Base-by-base conservation (phyloP, 1,284 basidiomycete genomes). In the Neonothopanus nambi region DNA sequence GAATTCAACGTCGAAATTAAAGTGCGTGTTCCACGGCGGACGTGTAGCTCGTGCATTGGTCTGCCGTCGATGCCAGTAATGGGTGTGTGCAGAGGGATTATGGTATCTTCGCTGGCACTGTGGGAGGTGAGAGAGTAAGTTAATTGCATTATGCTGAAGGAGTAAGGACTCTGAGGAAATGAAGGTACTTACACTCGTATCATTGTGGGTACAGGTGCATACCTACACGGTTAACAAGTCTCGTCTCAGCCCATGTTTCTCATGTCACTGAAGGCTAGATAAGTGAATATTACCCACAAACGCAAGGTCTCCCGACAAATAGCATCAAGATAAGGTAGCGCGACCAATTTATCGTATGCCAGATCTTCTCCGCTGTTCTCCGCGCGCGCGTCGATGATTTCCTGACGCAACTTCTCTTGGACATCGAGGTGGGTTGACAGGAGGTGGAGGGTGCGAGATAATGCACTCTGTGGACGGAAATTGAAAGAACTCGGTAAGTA, bases 241-340 rank as follows among this genome's bases (percentile, higher is more conserved):
- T 18, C 13, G 20, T 18, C 17, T 9, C 42, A 24, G 11, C 30
- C n/a, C 26, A 11, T n/a, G n/a, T n/a, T n/a, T n/a, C n/a, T n/a
- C n/a, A n/a, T n/a, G n/a, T n/a, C n/a, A n/a, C n/a, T n/a, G 13
- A 39, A 42, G 17, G 28, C n/a, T 3, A 9, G 20, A 26, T 12
- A 3, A 24, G 9, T n/a, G 21, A 44, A 41, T 12, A 3, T 15
- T 20, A 58, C 69, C 49, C 38, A 75, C 70, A 78, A 40, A 47
- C 76, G 65, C 36, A 79, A 59, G 0, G 75, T 76, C 58, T 78
- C 76, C 15, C 71, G 65, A 41, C 67, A 70, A 11, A 78, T 62
- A 1, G 74, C 72, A 57, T 79, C 77, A 35, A 79, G 58, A 56
- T 70, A 74, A 0, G 75, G 74, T 3, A 78, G 65, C 4, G 60